These are phyloP conservation scores for Passalora sequoiae DNA, from an alignment of 2,329 filamentous ascomycete genomes.

Conservation along the genomic window DNA sequence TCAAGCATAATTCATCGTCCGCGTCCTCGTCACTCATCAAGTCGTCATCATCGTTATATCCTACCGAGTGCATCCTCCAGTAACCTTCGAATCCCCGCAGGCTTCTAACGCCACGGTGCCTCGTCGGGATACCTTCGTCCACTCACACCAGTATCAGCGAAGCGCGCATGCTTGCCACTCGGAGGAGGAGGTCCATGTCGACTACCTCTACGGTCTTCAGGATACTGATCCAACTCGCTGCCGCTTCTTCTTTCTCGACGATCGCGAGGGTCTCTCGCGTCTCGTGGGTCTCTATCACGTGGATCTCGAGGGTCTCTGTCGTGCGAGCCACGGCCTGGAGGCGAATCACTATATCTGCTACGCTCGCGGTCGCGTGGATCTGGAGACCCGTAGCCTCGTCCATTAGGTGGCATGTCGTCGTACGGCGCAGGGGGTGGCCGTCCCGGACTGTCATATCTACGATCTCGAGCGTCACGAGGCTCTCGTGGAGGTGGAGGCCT, in stretches of 20 bases:
- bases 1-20: too few relatives aligned
- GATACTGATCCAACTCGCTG: constrained; percentile 9
- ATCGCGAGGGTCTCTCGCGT: constrained; percentile 7
- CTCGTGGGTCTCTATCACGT: not conserved
- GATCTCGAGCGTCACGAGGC: constrained; percentile 4
- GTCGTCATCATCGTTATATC: too few relatives aligned
- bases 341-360: constrained; percentile 7
- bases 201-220: constrained; percentile 6
- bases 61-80: not conserved
- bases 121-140: constrained; percentile 13
- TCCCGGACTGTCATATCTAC: constrained; percentile 11
- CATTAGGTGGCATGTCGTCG: constrained; percentile 5
- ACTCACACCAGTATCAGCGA: constrained; percentile 10
- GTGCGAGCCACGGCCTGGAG: not conserved
- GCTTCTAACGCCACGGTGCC: constrained; percentile 4
- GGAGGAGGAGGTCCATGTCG: not conserved
- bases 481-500: constrained; percentile 7
- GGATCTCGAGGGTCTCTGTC: not conserved
- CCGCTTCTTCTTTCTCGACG: constrained; percentile 12
- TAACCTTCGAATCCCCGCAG: not conserved
- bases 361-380: constrained; percentile 2
- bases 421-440: constrained; percentile 6
- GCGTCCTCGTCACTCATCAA: too few relatives aligned
- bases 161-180: constrained; percentile 1
- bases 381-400: not conserved